Conservation (phyloP, 2,329 filamentous ascomycete species). For the Hymenoscyphus fraxineus region DNA sequence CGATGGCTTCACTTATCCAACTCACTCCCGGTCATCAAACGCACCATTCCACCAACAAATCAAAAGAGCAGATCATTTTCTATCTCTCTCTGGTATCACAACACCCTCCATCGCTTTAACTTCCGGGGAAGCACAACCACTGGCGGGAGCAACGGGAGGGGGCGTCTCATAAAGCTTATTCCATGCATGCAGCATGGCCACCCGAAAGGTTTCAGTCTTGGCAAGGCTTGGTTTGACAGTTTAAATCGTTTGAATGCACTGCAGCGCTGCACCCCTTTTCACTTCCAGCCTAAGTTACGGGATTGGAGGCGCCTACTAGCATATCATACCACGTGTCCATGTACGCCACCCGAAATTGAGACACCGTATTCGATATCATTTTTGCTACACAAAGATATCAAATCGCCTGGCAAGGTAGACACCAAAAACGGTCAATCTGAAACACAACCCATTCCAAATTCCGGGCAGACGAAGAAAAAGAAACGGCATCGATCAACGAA, state of each 20-base stretch:
- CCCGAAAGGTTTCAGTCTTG: background rate
- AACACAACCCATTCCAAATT: background rate
- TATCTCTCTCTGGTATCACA: too few relatives aligned
- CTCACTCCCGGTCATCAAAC: too few relatives aligned
- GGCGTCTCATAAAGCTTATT: background rate
- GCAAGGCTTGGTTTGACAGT: background rate
- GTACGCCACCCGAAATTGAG: too few relatives aligned
- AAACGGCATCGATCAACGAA: background rate
- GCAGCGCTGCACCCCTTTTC: background rate
- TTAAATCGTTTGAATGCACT: background rate
- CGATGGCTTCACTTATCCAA: too few relatives aligned
- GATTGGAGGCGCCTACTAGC: background rate
- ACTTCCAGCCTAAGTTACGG: background rate
- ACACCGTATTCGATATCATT: too few relatives aligned
- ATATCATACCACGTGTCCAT: too few relatives aligned
- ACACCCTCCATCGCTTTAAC: too few relatives aligned
- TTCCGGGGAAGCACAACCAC: too few relatives aligned
- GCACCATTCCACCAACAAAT: background rate
- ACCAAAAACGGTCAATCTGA: background rate
- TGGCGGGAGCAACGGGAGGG: background rate
- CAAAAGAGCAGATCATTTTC: background rate
- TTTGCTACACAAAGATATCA: background rate
- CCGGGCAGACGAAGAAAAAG: background rate
- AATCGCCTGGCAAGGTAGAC: background rate
- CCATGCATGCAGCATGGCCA: background rate